phyloP scores from a whole-genome alignment of 2,329 filamentous ascomycete genomes.

The Monosporascus sp. region DNA sequence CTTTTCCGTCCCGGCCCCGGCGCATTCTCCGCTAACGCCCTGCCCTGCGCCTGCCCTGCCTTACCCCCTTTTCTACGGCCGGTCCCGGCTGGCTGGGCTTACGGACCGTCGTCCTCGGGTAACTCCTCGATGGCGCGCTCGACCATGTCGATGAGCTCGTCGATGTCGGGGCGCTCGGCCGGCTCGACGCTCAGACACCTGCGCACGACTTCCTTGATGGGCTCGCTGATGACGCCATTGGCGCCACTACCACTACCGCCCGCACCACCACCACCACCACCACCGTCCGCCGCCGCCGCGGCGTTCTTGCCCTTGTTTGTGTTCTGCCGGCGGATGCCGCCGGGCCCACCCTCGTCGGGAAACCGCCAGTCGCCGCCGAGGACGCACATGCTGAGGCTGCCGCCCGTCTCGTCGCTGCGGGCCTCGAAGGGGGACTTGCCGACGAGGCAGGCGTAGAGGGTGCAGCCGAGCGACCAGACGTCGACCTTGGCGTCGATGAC shows the following conservation, averaged over 20 bases:
- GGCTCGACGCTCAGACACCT: slow-evolving; percentile 84
- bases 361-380: slow-evolving; percentile 94
- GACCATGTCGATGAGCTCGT: slow-evolving; percentile 28
- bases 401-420: slow-evolving; percentile 91
- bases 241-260: slow-evolving; percentile 17
- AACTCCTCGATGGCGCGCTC: slow-evolving; percentile 27
- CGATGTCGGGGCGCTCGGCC: slow-evolving; percentile 62
- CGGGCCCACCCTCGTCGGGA: slow-evolving; percentile 72
- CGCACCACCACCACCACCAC: slow-evolving; percentile 12
- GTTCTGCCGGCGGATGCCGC: slow-evolving; percentile 18
- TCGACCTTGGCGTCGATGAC: slow-evolving; percentile 95
- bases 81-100: too few relatives aligned
- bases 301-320: slow-evolving; percentile 38
- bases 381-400: slow-evolving; percentile 86
- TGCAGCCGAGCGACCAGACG: slow-evolving; percentile 96
- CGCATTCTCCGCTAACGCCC: too few relatives aligned
- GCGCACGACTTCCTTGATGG: slow-evolving; percentile 81
- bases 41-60: too few relatives aligned
- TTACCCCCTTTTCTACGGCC: too few relatives aligned
- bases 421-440: slow-evolving; percentile 97
- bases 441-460: slow-evolving; percentile 92
- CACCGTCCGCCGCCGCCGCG: slow-evolving; percentile 19
- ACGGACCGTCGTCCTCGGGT: slow-evolving; percentile 20
- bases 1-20: too few relatives aligned
- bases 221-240: slow-evolving; percentile 63